phyloP scores from a whole-genome alignment of 805 yeast species.

The Kregervanrija pseudodelftensis region DNA sequence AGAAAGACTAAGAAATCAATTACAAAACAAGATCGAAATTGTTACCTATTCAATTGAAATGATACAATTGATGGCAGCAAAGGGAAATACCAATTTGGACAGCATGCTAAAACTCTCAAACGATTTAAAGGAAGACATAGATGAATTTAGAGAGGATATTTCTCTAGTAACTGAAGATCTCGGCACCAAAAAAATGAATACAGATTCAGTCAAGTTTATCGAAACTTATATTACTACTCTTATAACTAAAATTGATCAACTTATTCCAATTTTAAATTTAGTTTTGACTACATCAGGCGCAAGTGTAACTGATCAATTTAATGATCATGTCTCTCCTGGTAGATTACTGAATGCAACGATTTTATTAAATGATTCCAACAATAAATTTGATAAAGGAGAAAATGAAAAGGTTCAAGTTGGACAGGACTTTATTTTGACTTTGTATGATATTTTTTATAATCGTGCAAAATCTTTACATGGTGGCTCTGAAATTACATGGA shows the following conservation, averaged over 20 bases:
- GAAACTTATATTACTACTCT: conserved; percentile 43
- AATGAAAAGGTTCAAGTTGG: conserved; percentile 38
- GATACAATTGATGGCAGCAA: conserved; percentile 52
- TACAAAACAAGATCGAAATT: conserved; percentile 53
- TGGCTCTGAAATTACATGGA: conserved; percentile 53
- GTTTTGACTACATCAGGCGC: conserved; percentile 67
- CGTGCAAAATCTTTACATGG: conserved; percentile 30
- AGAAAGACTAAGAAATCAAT: conserved; percentile 33
- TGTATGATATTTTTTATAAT: conserved; percentile 59
- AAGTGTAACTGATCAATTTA: conserved; percentile 41
- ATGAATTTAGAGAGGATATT: conserved; percentile 45
- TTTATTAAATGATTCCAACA: conserved; percentile 34
- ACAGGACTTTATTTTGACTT: conserved; percentile 48
- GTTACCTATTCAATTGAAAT: conserved; percentile 63
- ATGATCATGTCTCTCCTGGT: conserved; percentile 51
- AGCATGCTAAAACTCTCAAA: conserved; percentile 47
- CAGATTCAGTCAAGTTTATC: conserved; percentile 35
- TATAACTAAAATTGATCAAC: conserved; percentile 50
- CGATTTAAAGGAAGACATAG: conserved; percentile 51
- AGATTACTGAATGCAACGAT: conserved; percentile 57
- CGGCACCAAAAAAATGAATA: conserved; percentile 15
- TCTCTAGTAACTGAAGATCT: conserved; percentile 27
- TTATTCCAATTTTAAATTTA: conserved; percentile 60
- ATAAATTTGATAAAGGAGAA: conserved; percentile 8
- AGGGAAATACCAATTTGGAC: conserved; percentile 53